Conservation (phyloP, 345 rosid species). For the Arabidopsis suecica region DNA sequence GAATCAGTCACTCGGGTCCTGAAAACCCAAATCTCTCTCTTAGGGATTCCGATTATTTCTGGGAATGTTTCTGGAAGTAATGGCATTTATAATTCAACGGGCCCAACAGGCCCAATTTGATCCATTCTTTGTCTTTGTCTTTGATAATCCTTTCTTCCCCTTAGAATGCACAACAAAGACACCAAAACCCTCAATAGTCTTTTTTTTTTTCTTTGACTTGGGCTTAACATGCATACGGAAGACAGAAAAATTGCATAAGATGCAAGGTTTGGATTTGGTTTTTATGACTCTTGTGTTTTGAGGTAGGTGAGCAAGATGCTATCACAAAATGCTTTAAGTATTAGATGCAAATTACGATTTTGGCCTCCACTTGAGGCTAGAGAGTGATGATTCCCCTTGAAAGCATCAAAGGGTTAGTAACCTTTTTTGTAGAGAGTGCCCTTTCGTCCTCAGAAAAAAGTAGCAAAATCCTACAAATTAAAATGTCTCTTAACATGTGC, state of each 20-base stretch:
- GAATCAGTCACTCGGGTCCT: neutral
- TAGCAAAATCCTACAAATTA: neutral
- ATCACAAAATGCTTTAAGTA: too few relatives aligned
- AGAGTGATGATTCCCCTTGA: conserved; percentile 11
- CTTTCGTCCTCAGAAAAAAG: conserved; percentile 32
- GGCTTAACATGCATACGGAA: neutral
- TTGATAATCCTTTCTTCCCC: too few relatives aligned
- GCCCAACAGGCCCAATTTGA: too few relatives aligned
- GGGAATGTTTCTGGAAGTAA: too few relatives aligned
- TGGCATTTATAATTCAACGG: too few relatives aligned
- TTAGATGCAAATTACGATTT: neutral
- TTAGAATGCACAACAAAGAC: too few relatives aligned
- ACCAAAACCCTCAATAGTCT: neutral
- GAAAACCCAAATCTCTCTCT: neutral
- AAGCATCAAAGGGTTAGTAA: conserved; percentile 37
- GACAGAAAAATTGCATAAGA: too few relatives aligned
- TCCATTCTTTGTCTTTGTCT: too few relatives aligned
- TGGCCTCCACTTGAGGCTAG: neutral
- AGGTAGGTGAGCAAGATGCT: neutral
- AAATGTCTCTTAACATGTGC: conserved; percentile 17
- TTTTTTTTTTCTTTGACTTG: neutral
- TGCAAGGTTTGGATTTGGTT: too few relatives aligned
- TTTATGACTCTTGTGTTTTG: too few relatives aligned
- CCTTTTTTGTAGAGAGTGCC: conserved; percentile 17
- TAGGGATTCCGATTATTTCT: too few relatives aligned